Evolutionary conservation across 371 early-diverging fungal species (phyloP).

Genomic region (Lichtheimia corymbifera): DNA sequence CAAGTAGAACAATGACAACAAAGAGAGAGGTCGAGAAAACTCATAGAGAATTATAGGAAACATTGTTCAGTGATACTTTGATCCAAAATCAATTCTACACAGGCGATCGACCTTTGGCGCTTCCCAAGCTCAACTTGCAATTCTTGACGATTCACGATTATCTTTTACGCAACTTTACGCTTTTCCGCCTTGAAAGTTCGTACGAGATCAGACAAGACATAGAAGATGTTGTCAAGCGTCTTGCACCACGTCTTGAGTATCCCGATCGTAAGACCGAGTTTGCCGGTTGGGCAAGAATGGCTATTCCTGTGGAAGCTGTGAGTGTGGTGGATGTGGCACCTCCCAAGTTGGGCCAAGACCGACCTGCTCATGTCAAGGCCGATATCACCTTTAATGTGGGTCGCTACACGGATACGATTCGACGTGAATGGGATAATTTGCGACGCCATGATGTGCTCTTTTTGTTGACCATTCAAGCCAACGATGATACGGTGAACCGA

Average conservation of each 20-base stretch:
- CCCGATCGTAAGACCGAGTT: conserved; percentile 71
- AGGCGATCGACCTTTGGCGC: conserved; percentile 70
- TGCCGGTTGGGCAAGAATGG: conserved; percentile 94
- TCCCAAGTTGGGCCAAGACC: conserved; percentile 75
- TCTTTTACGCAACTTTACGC: conserved; percentile 80
- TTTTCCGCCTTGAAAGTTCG: conserved; percentile 79
- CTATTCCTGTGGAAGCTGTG: conserved; percentile 64
- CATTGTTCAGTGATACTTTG: conserved; percentile 56
- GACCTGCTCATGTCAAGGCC: conserved; percentile 76
- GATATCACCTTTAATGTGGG: conserved; percentile 70
- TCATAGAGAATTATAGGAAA: conserved; percentile 21
- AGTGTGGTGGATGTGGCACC: conserved; percentile 73
- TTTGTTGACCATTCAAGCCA: conserved; percentile 21
- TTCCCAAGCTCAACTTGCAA: conserved; percentile 93
- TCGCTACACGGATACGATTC: conserved; percentile 68
- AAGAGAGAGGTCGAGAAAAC: neutral
- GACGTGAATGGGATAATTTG: conserved; percentile 88
- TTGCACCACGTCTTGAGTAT: conserved; percentile 69
- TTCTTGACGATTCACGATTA: conserved; percentile 92
- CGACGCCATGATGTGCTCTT: conserved; percentile 52
- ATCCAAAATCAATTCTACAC: conserved; percentile 63
- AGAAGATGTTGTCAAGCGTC: conserved; percentile 81
- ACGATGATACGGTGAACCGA: conserved; percentile 47
- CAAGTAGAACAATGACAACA: conserved; percentile 1
- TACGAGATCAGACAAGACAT: conserved; percentile 88